Percentiles rank a stretch among this genome's conserved stretches.
Conservation (phyloP, 768 basidiomycete species). For the Suillus subalutaceus region DNA sequence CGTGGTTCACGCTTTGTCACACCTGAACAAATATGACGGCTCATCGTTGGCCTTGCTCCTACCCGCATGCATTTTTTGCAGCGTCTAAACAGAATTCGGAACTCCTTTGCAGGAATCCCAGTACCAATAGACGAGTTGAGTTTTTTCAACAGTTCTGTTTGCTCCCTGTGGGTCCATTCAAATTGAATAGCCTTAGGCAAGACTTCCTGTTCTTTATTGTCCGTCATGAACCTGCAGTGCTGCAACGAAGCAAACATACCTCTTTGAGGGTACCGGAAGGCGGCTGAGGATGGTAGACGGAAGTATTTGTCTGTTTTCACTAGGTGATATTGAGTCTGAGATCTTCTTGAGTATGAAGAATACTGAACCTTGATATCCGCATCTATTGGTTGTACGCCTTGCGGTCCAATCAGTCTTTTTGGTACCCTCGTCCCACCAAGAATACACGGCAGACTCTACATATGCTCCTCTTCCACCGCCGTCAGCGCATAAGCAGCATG, state of each 20-base stretch:
- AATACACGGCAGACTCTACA: background rate
- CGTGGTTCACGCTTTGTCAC: too few species aligned
- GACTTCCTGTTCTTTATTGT: background rate
- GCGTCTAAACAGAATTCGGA: background rate
- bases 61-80: slow-evolving; percentile 1
- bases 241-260: too few species aligned
- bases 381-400: background rate
- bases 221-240: background rate
- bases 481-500: background rate
- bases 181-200: background rate
- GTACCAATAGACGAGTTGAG: background rate
- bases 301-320: background rate
- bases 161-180: background rate
- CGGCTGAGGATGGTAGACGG: background rate
- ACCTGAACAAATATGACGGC: background rate
- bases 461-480: background rate
- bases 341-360: background rate
- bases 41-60: background rate
- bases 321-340: background rate
- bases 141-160: background rate
- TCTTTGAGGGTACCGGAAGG: background rate
- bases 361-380: background rate
- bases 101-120: background rate
- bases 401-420: background rate
- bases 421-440: background rate